Evolutionary conservation across 208 protist genomes (phyloP), one percentile per base, ranked within the genome.

Genomic region (Porcisia hertigi): DNA sequence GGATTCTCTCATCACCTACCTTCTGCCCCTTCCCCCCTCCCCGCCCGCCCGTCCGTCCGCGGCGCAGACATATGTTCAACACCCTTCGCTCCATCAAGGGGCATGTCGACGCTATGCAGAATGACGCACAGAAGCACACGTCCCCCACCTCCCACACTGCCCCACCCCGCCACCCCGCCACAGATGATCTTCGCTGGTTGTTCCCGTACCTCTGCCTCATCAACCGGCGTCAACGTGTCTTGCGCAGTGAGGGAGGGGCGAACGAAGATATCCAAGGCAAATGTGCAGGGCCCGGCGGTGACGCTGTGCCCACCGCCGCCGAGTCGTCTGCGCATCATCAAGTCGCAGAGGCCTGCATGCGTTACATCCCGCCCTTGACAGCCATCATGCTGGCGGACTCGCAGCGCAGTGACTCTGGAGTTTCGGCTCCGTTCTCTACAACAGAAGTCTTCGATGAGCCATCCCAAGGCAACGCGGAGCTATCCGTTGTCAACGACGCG

Each of bases 31-130:
- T 30, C 30, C 30, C 23, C 54, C 20, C 23, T 3, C 9, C 57
- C 25, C 57, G 3, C 3, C 34, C 36, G 18, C 60, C 60, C 6
- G 12, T 4, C 25, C 58, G 30, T 45, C 7, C 36, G 8, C 63
- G 12, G 18, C 16, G 66, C 52, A 57, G 36, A 12, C 45, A 45
- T 30, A 89, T 89, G 85, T 86, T 89, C 54, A 67, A 63, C 30
- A 47, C 72, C 41, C 81, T 90, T 53, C 83, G 86, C 47, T 43
- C 72, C 20, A 81, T 90, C 67, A 57, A 80, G 49, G 43, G 74
- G 23, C 62, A 34, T 12, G 65, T 59, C 36, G 64, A 49, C 18
- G 57, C 67, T 20, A 0, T 73, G 30, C 12, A 57, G 36, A 39
- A 23, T 12, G 20, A n/a, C 43, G 52, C 16, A 43, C 47, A 41